These are phyloP conservation scores for Rubia occidens DNA, from an alignment of 305 asterid species.

Conservation along the genomic window DNA sequence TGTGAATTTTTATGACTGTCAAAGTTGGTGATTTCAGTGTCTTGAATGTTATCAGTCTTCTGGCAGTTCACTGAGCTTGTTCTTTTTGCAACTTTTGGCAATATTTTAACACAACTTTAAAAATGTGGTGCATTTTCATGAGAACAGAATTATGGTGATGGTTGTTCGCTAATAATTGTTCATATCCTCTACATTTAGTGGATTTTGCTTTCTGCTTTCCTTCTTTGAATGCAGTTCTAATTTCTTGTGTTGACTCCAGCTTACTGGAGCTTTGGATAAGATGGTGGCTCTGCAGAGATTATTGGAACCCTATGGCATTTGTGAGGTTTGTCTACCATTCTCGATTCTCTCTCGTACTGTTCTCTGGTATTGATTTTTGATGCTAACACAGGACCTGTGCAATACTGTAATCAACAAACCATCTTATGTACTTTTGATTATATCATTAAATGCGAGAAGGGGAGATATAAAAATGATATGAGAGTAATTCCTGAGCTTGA, in stretches of 20 bases:
- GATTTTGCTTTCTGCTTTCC: slow-evolving; percentile 3
- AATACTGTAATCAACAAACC: neutral
- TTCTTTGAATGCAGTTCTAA: slow-evolving; percentile 10
- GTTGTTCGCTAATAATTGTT: neutral
- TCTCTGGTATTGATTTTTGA: neutral
- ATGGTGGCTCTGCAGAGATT: slow-evolving; percentile 90
- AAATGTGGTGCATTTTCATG: neutral
- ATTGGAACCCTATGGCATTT: slow-evolving; percentile 88
- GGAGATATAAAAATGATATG: neutral
- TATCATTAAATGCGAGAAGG: neutral
- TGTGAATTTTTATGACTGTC: neutral
- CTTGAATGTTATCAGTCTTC: neutral
- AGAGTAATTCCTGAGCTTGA: neutral
- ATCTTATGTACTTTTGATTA: neutral
- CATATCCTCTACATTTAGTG: neutral
- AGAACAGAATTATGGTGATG: neutral
- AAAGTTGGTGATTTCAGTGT: neutral
- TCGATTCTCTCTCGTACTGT: neutral
- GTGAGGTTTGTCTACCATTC: slow-evolving; percentile 54
- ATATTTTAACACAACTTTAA: neutral
- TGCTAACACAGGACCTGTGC: neutral
- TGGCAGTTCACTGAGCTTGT: neutral
- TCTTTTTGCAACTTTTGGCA: neutral
- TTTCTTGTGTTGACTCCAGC: slow-evolving; percentile 31
- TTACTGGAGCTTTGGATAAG: slow-evolving; percentile 84